phyloP scores from a whole-genome alignment of 257 asterid genomes.

The Echium plantagineum region DNA sequence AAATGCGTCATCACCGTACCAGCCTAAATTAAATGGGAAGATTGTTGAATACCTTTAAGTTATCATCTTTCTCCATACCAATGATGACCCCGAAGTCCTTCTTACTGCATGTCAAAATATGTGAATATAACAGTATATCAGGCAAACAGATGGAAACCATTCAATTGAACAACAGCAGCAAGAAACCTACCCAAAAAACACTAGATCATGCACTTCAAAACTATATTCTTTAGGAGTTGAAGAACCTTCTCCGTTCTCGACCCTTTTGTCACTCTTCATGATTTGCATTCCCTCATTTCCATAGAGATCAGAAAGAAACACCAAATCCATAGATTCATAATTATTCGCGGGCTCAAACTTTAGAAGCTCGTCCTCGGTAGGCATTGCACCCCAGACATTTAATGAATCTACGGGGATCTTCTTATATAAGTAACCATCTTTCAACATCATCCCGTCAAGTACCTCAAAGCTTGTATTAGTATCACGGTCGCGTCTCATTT shows the following conservation, averaged over 20 bases:
- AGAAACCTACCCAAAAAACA: slow-evolving; percentile 70
- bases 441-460: slow-evolving; percentile 94
- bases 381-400: slow-evolving; percentile 67
- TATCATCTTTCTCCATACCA: slow-evolving; percentile 70
- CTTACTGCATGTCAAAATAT: slow-evolving; percentile 40
- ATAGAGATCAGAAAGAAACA: slow-evolving; percentile 80
- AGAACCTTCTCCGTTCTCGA: slow-evolving; percentile 54
- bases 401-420: slow-evolving; percentile 65
- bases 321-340: slow-evolving; percentile 50
- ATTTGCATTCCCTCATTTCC: slow-evolving; percentile 43
- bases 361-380: slow-evolving; percentile 77
- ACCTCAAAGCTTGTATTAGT: slow-evolving; percentile 53
- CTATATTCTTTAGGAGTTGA: slow-evolving; percentile 37
- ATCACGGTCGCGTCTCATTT: slow-evolving; percentile 81
- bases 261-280: slow-evolving; percentile 32
- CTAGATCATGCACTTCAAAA: slow-evolving; percentile 80
- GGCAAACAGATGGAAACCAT: slow-evolving; percentile 5
- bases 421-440: slow-evolving; percentile 85
- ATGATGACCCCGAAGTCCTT: slow-evolving; percentile 86
- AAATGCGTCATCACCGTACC: slow-evolving; percentile 11
- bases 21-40: slow-evolving; percentile 8
- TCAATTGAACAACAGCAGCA: slow-evolving; percentile 4
- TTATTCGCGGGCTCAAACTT: slow-evolving; percentile 79
- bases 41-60: slow-evolving; percentile 49
- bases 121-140: slow-evolving; percentile 11